Evolutionary conservation across 345 rosid genomes (phyloP).

Genomic region (Eucalyptus albens): DNA sequence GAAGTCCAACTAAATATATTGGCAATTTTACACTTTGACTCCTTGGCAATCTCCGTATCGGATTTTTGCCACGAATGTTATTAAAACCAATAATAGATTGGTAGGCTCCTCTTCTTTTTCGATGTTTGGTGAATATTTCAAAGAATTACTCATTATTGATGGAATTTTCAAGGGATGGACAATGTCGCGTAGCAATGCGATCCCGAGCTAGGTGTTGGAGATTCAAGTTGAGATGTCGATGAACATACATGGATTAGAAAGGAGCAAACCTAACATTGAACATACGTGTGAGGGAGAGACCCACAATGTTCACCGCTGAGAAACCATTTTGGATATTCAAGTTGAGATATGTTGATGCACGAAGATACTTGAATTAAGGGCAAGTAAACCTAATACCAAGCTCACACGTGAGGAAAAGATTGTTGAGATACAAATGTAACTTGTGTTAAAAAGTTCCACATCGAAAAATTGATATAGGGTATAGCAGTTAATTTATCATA

Average conservation of each 20-base stretch:
- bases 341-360: not conserved
- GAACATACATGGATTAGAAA: not conserved
- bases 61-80: not conserved
- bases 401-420: not conserved
- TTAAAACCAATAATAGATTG: not conserved
- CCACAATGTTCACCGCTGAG: fast-evolving
- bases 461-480: fast-evolving
- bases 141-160: not conserved
- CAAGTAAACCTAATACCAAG: not conserved
- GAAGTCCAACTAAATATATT: not conserved
- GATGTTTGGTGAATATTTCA: not conserved
- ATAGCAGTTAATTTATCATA: not conserved
- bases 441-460: not conserved
- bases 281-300: not conserved
- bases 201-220: not conserved
- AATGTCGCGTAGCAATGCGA: not conserved
- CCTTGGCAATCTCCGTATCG: not conserved
- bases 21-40: not conserved
- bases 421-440: not conserved
- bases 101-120: not conserved
- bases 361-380: not conserved
- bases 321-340: not conserved
- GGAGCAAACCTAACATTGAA: not conserved
- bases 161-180: not conserved
- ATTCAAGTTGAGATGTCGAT: not conserved